These are phyloP conservation scores for Globisporangium cylindrosporum DNA, from an alignment of 352 stramenopile species.

Conservation along the genomic window DNA sequence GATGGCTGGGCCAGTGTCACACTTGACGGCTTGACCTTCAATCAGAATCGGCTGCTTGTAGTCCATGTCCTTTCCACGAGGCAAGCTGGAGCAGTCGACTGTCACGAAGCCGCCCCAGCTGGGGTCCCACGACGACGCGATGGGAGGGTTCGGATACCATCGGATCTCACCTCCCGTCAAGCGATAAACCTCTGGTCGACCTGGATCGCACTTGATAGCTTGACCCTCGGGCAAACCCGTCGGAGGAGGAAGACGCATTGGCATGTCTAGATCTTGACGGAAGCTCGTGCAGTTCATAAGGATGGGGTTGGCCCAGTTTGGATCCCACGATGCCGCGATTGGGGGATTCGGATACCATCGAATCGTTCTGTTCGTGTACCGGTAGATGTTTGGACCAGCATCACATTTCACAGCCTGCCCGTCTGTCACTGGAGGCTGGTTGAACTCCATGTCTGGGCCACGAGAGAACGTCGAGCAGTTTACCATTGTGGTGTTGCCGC, in stretches of 20 bases:
- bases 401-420: constrained; percentile 15
- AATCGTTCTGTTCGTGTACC: constrained; percentile 9
- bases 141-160: neutral
- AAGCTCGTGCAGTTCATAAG: too few species aligned
- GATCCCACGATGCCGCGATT: too few species aligned
- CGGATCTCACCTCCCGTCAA: too few species aligned
- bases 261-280: too few species aligned
- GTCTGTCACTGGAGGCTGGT: constrained; percentile 10
- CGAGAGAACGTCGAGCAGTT: constrained; percentile 21
- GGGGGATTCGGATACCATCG: constrained; percentile 20
- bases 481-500: constrained; percentile 10
- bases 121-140: constrained; percentile 23
- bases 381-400: constrained; percentile 7
- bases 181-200: too few species aligned
- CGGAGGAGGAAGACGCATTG: too few species aligned
- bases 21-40: neutral
- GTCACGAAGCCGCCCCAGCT: too few species aligned
- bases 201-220: too few species aligned
- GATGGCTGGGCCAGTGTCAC: constrained; percentile 6
- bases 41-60: constrained; percentile 5
- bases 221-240: too few species aligned
- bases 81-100: constrained; percentile 21
- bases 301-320: too few species aligned
- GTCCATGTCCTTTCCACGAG: constrained; percentile 11
- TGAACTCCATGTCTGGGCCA: constrained; percentile 16